Evolutionary conservation across 805 yeast species (phyloP).

Genomic region (Wickerhamia fluorescens): DNA sequence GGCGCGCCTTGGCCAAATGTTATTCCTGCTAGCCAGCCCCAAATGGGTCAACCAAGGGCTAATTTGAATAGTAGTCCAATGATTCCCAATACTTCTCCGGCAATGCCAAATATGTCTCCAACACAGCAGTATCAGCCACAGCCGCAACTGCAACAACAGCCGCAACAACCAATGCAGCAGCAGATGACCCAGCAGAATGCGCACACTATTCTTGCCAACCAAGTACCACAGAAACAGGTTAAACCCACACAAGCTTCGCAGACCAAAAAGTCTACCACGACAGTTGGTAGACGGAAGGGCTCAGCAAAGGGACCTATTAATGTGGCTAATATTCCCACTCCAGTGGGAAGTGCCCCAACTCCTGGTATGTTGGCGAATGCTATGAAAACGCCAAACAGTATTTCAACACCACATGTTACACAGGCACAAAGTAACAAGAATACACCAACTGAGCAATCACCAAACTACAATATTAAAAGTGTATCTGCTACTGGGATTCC

Average conservation of each 20-base stretch:
- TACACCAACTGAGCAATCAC: conserved; percentile 35
- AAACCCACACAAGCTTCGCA: conserved; percentile 2
- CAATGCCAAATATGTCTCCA: conserved; percentile 1
- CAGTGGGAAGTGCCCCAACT: conserved; percentile 29
- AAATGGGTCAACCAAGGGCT: conserved; percentile 5
- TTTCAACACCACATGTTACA: conserved; percentile 35
- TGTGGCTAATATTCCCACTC: conserved; percentile 26
- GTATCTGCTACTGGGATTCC: conserved; percentile 4
- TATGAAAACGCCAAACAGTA: conserved; percentile 38
- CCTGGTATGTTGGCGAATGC: conserved; percentile 33
- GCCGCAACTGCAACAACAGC: conserved; percentile 16
- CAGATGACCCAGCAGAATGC: conserved; percentile 3
- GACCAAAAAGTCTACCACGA: conserved; percentile 6
- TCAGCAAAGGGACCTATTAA: conserved; percentile 18
- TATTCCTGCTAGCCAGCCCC: conserved; percentile 6
- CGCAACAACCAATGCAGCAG: conserved; percentile 1
- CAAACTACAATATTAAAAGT: conserved; percentile 14
- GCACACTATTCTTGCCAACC: conserved; percentile 5
- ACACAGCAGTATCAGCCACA: conserved; percentile 10
- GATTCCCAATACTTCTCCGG: conserved; percentile 15
- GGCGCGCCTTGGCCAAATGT: conserved; percentile 12
- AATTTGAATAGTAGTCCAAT: conserved; percentile 19
- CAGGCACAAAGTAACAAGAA: conserved; percentile 32
- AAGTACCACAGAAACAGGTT: conserved; percentile 4
- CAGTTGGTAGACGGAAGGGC: conserved; percentile 14